A percentile compares a stretch with the other conserved stretches of the same genome.
phyloP scores from a whole-genome alignment of 139 green algal genomes.

The Auxenochlorella pyrenoidosa region DNA sequence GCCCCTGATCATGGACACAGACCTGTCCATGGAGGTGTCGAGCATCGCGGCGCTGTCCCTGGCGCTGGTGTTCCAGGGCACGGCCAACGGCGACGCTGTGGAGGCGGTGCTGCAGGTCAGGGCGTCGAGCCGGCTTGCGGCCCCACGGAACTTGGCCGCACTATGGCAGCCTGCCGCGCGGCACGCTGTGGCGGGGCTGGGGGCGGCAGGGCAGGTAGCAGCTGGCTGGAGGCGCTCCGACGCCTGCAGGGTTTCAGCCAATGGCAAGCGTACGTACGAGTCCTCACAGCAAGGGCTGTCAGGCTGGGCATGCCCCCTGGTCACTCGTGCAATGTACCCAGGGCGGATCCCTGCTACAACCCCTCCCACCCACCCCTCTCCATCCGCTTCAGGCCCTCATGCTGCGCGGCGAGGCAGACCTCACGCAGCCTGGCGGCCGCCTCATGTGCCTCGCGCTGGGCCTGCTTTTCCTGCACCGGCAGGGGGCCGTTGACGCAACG shows the following conservation, averaged over 20 bases:
- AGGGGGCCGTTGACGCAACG: slow-evolving; percentile 92
- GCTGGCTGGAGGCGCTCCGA: background rate
- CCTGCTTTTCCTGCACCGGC: slow-evolving; percentile 94
- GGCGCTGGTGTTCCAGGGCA: slow-evolving; percentile 90
- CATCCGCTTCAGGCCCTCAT: slow-evolving; percentile 81
- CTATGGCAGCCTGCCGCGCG: too few relatives aligned
- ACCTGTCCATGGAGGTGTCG: slow-evolving; percentile 78
- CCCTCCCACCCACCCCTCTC: background rate
- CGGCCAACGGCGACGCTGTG: slow-evolving; percentile 76
- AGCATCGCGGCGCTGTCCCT: slow-evolving; percentile 92
- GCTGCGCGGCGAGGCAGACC: slow-evolving; percentile 83
- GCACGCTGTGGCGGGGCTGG: background rate
- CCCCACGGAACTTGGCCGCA: too few relatives aligned
- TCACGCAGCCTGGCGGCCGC: slow-evolving; percentile 79
- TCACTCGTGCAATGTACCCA: too few relatives aligned
- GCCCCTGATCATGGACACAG: slow-evolving; percentile 78
- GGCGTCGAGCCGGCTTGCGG: too few relatives aligned
- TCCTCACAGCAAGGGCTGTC: too few relatives aligned
- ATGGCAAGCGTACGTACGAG: too few relatives aligned
- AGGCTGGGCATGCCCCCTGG: background rate
- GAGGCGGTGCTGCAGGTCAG: slow-evolving; percentile 82
- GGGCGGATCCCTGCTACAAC: too few relatives aligned
- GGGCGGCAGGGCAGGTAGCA: background rate
- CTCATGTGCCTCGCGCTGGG: slow-evolving; percentile 90
- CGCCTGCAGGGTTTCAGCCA: background rate